Conservation (phyloP, 2,329 filamentous ascomycete species). For the Xylariaceae sp. region DNA sequence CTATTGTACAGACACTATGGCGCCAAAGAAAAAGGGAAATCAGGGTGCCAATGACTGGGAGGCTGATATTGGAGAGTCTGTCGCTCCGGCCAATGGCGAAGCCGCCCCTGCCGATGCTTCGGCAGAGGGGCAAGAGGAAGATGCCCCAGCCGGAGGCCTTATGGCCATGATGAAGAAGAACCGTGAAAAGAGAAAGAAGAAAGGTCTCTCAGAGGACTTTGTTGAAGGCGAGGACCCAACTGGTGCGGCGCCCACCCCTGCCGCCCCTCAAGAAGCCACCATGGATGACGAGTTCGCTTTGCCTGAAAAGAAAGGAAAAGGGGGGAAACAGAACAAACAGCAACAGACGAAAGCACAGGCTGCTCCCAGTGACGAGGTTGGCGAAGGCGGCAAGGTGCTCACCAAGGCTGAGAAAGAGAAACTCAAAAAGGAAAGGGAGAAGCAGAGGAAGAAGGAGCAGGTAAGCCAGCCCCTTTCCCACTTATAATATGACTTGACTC, state of each 20-base stretch:
- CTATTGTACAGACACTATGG: constrained; percentile 92
- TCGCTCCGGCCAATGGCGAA: constrained; percentile 50
- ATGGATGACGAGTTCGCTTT: constrained; percentile 83
- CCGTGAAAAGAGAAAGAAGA: constrained; percentile 86
- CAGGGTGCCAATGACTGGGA: constrained; percentile 93
- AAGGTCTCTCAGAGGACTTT: constrained; percentile 70
- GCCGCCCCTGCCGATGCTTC: constrained; percentile 34
- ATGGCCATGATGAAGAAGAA: constrained; percentile 80
- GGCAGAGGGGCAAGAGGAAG: constrained; percentile 50
- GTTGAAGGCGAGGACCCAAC: constrained; percentile 63
- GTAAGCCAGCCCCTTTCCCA: constrained; percentile 37
- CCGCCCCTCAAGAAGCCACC: constrained; percentile 71
- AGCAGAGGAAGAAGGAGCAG: constrained; percentile 96
- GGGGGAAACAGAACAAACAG: constrained; percentile 43
- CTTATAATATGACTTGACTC: constrained; percentile 20
- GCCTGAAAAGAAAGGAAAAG: constrained; percentile 72
- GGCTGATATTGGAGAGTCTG: constrained; percentile 77
- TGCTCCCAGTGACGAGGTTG: constrained; percentile 44
- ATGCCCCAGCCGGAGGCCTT: constrained; percentile 59
- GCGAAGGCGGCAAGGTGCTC: constrained; percentile 65
- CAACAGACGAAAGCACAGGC: constrained; percentile 24
- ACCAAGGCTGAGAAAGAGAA: constrained; percentile 99
- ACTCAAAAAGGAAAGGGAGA: constrained; percentile 94
- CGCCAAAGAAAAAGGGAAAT: constrained; percentile 88
- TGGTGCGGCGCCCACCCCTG: constrained; percentile 27